Conservation (phyloP, 768 basidiomycete species). For the Termitomyces sp. region DNA sequence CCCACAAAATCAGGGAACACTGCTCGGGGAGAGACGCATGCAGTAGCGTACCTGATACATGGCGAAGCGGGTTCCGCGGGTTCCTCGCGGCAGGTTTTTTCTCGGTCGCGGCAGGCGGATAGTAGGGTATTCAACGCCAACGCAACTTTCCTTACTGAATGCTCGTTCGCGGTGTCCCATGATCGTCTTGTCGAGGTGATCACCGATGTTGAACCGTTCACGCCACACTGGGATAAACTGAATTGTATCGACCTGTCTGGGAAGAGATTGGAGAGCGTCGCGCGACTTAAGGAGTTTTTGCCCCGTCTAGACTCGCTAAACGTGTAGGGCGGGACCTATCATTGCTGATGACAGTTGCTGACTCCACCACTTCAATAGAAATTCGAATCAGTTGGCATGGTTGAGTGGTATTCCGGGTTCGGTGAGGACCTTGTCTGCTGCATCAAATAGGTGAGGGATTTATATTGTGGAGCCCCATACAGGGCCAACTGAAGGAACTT, state of each 20-base stretch:
- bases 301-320: constrained; percentile 73
- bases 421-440: constrained; percentile 76
- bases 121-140: too few species aligned
- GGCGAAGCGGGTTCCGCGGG: constrained; percentile 4
- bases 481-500: neutral
- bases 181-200: constrained; percentile 89
- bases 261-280: constrained; percentile 77
- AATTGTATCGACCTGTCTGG: constrained; percentile 69
- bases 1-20: too few species aligned
- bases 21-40: too few species aligned
- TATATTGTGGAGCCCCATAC: neutral
- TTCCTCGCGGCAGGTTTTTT: constrained; percentile 41
- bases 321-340: constrained; percentile 4
- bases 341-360: neutral
- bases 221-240: constrained; percentile 91
- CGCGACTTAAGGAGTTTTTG: constrained; percentile 84
- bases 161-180: constrained; percentile 93
- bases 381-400: constrained; percentile 74
- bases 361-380: constrained; percentile 37
- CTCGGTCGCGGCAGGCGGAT: constrained; percentile 43
- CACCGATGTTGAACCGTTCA: constrained; percentile 92
- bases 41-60: constrained; percentile 36
- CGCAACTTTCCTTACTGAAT: constrained; percentile 83
- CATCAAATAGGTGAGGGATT: constrained; percentile 65
- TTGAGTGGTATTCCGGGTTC: constrained; percentile 73